phyloP scores from a whole-genome alignment of 768 basidiomycete species.

The Boletus fagicola region DNA sequence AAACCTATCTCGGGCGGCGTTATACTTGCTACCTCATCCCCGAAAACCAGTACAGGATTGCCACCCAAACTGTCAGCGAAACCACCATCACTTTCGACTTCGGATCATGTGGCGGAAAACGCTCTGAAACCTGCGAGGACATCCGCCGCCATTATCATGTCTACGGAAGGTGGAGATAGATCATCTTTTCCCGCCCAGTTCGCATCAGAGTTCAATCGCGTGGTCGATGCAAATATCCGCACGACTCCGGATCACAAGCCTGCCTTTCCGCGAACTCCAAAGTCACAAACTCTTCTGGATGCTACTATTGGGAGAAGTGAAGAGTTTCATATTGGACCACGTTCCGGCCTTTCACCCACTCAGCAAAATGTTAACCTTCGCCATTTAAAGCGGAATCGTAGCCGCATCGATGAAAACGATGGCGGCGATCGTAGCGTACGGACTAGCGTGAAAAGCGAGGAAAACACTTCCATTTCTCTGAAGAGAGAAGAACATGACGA shows the following conservation, averaged over 20 bases:
- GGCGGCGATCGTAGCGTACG: constrained; percentile 31
- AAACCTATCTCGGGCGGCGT: constrained; percentile 18
- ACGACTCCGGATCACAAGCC: constrained; percentile 10
- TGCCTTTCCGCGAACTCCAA: constrained; percentile 19
- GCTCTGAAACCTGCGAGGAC: not conserved
- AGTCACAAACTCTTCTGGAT: constrained; percentile 25
- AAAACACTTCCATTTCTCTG: not conserved
- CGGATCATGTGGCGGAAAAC: not conserved
- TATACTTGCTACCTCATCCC: constrained; percentile 11
- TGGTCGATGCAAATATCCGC: not conserved
- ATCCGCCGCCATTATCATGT: constrained; percentile 8
- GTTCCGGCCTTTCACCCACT: constrained; percentile 22
- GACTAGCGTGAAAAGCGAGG: constrained; percentile 25
- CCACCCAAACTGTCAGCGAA: constrained; percentile 1
- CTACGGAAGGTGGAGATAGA: constrained; percentile 14
- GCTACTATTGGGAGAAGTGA: constrained; percentile 1
- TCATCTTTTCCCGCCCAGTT: constrained; percentile 10
- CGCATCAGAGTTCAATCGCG: constrained; percentile 15
- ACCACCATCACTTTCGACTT: not conserved
- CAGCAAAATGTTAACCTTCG: constrained; percentile 32
- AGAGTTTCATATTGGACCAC: constrained; percentile 27
- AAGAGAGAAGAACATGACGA: constrained; percentile 23
- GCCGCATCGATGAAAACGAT: constrained; percentile 27
- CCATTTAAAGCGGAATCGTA: constrained; percentile 28
- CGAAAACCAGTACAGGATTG: not conserved